Percentiles rank a stretch among this genome's conserved stretches.
These are phyloP conservation scores for Tulasnella sp. DNA, from an alignment of 768 basidiomycete species.

Conservation along the genomic window DNA sequence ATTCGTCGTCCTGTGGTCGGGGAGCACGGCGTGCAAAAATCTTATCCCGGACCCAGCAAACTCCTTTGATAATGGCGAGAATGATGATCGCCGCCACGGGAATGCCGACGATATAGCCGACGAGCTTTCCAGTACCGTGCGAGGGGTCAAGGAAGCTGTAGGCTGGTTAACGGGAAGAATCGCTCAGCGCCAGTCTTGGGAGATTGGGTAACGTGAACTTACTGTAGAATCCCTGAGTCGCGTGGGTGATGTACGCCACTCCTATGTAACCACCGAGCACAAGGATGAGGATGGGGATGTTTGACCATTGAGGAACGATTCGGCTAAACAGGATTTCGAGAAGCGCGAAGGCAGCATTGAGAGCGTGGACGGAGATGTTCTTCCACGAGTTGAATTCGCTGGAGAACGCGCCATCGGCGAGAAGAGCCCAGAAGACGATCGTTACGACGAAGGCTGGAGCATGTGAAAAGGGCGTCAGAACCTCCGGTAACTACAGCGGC, in stretches of 20 bases:
- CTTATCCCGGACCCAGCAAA: constrained; percentile 42
- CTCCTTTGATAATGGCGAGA: constrained; percentile 41
- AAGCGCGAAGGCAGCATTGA: constrained; percentile 56
- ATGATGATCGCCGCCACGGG: constrained; percentile 12
- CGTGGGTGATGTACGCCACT: constrained; percentile 63
- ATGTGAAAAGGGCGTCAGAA: background rate
- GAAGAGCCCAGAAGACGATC: constrained; percentile 57
- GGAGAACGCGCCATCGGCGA: constrained; percentile 46
- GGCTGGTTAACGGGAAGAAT: constrained; percentile 39
- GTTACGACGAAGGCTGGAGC: constrained; percentile 58
- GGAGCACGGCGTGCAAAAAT: constrained; percentile 29
- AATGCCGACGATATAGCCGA: constrained; percentile 42
- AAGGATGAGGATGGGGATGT: constrained; percentile 46
- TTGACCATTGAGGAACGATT: constrained; percentile 51
- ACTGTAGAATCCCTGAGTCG: constrained; percentile 63
- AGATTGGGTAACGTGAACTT: constrained; percentile 33
- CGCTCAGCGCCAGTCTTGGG: background rate
- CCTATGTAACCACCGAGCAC: constrained; percentile 56
- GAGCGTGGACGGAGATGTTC: constrained; percentile 56
- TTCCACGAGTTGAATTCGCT: constrained; percentile 47
- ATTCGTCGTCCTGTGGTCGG: background rate
- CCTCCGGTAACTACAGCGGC: background rate
- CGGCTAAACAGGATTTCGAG: constrained; percentile 58
- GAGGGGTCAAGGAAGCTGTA: constrained; percentile 63
- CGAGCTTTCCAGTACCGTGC: constrained; percentile 44